Conservation (phyloP, 345 rosid species). For the Aethionema arabicum region DNA sequence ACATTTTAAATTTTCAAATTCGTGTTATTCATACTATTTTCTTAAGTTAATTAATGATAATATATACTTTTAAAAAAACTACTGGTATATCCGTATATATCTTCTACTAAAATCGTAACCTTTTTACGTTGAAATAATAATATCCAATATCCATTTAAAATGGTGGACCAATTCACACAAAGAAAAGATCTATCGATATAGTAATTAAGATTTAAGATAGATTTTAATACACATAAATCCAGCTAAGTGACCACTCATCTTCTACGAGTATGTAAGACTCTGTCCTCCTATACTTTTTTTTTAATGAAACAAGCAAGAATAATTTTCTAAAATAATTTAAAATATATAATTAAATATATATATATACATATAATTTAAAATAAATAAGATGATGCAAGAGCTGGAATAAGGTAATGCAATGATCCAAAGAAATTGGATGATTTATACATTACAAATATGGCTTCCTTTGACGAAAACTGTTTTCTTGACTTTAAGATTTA, state of each 20-base stretch:
- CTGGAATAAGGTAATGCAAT: slow-evolving; percentile 34
- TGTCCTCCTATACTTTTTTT: background rate
- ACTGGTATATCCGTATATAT: no score
- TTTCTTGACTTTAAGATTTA: slow-evolving; percentile 1
- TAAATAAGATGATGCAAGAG: slow-evolving; percentile 8
- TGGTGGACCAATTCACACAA: no score
- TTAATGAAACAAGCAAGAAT: slow-evolving; percentile 13
- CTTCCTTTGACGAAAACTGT: slow-evolving; percentile 29
- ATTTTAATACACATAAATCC: background rate
- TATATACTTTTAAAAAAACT: no score
- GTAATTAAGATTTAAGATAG: no score
- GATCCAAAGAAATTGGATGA: slow-evolving; percentile 35
- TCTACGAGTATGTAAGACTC: background rate
- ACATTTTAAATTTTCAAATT: no score
- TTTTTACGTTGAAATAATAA: no score
- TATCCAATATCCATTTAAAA: no score
- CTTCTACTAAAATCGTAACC: no score
- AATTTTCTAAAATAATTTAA: background rate
- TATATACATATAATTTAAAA: background rate
- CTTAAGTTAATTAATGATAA: no score
- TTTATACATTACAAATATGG: slow-evolving; percentile 3
- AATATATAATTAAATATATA: slow-evolving; percentile 2
- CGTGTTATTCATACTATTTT: no score
- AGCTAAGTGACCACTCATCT: background rate
- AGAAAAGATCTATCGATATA: no score